Percentiles rank a stretch among this genome's conserved stretches.
phyloP scores from a whole-genome alignment of 2,329 filamentous ascomycete species.

The Cladophialophora chaetospira region DNA sequence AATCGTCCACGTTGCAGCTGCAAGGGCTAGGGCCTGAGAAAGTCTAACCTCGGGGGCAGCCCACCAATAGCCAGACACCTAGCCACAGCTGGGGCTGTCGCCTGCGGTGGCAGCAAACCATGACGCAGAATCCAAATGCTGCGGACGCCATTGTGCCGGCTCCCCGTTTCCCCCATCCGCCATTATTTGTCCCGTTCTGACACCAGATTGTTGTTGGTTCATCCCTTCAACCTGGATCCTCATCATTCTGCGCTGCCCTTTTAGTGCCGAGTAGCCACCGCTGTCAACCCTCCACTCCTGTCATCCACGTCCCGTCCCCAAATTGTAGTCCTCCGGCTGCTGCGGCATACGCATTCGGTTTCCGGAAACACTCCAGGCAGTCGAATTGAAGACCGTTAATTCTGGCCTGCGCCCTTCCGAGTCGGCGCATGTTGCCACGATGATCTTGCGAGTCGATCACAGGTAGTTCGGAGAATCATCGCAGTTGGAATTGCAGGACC shows the following conservation, averaged over 20 bases:
- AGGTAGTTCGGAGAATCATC: too few species aligned
- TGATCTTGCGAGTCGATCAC: conserved; percentile 16
- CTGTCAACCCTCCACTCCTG: conserved; percentile 7
- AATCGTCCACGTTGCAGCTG: conserved; percentile 13
- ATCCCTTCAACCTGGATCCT: conserved; percentile 7
- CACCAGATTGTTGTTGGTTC: conserved; percentile 3
- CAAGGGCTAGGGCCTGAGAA: background rate
- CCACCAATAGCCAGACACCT: conserved; percentile 5
- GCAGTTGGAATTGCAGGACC: too few species aligned
- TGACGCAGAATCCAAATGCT: conserved; percentile 8
- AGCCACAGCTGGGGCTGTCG: background rate
- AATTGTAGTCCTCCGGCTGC: too few species aligned
- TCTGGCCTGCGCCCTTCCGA: background rate
- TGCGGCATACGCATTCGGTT: too few species aligned
- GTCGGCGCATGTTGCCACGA: conserved; percentile 15
- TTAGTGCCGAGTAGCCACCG: conserved; percentile 1
- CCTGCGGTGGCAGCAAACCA: background rate
- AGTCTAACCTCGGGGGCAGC: conserved; percentile 4
- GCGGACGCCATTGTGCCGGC: conserved; percentile 2
- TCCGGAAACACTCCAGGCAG: background rate
- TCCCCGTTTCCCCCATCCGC: conserved; percentile 19
- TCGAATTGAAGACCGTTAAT: background rate
- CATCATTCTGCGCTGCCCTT: conserved; percentile 6
- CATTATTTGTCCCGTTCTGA: conserved; percentile 14
- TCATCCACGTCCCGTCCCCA: too few species aligned